Base-by-base conservation (phyloP, 2,329 filamentous ascomycete species). In the Colletotrichum musae region DNA sequence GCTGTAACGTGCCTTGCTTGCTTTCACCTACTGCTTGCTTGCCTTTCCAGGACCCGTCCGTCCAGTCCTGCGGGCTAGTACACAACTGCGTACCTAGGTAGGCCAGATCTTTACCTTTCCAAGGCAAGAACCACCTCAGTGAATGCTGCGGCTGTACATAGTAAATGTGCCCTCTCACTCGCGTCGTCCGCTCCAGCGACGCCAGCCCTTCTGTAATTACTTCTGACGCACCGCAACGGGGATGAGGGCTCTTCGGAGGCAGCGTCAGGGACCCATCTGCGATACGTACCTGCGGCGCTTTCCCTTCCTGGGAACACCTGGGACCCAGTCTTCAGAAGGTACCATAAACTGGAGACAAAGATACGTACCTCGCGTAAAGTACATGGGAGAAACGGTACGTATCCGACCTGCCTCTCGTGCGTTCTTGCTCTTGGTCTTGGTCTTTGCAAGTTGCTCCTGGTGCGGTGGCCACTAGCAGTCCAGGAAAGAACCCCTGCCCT, bases 401-500 rank as follows among this genome's bases (percentile, higher is more conserved):
- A 57, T 26, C 15, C 3, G 16, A 12, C 21, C n/a, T 51, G 18
- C 26, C 26, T 50, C 21, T 24, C 3, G 7, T 36, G 36, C 28
- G 36, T 36, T 36, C 32, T 10, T 36, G 32, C 28, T 32, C 28
- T 32, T 32, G 28, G 28, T 32, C 28, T 32, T 32, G 28, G 28
- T 7, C 10, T 9, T 32, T 32, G 28, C 32, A 24, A 24, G 21
- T 24, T 24, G 21, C 10, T 10, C 41, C 39, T 57, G 51, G 48
- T 56, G 32, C 62, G 41, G 48, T 54, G 54, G 66, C 66, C 66
- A 69, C 66, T 66, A 57, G 50, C 51, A 70, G 50, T 45, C 45
- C 51, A 60, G 56, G 26, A 56, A 66, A 60, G 56, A 50, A 70
- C 56, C 67, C 67, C 57, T 70, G 56, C 62, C 67, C 67, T 52